phyloP scores from a whole-genome alignment of 352 stramenopile genomes.

The Phytopythium aichiense region DNA sequence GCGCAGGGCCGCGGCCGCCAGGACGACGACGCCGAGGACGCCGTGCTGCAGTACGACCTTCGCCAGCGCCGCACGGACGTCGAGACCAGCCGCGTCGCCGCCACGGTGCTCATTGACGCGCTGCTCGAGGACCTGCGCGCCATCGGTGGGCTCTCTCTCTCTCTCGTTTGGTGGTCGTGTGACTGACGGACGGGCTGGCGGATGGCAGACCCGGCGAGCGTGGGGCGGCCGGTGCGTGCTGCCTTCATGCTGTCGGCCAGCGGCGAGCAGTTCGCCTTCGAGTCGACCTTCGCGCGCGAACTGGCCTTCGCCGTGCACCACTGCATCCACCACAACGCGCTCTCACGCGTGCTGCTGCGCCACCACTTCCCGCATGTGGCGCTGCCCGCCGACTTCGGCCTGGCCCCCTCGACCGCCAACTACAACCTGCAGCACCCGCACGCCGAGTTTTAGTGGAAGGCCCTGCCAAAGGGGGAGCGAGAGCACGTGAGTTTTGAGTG shows the following conservation, averaged over 20 bases:
- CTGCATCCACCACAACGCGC: conserved; percentile 84
- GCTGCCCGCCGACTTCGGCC: conserved; percentile 53
- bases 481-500: no score
- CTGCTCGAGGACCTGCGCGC: conserved; percentile 30
- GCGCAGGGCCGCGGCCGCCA: conserved; percentile 1
- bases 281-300: conserved; percentile 70
- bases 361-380: conserved; percentile 54
- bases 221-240: conserved; percentile 31
- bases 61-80: conserved; percentile 62
- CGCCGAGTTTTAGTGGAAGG: no score
- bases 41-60: conserved; percentile 60
- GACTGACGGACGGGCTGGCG: not conserved
- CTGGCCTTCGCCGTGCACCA: conserved; percentile 84
- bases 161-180: not conserved
- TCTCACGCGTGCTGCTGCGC: conserved; percentile 69
- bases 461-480: no score
- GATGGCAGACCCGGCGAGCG: conserved; percentile 9
- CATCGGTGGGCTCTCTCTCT: conserved; percentile 14
- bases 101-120: conserved; percentile 48
- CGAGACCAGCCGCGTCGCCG: conserved; percentile 51
- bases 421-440: conserved; percentile 17
- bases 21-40: conserved; percentile 4
- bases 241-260: conserved; percentile 81
- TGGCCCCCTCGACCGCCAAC: conserved; percentile 77
- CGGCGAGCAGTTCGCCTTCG: conserved; percentile 61